Evolutionary conservation across 495 filamentous ascomycete species (phyloP).

Genomic region (Penicillium samsonianum): DNA sequence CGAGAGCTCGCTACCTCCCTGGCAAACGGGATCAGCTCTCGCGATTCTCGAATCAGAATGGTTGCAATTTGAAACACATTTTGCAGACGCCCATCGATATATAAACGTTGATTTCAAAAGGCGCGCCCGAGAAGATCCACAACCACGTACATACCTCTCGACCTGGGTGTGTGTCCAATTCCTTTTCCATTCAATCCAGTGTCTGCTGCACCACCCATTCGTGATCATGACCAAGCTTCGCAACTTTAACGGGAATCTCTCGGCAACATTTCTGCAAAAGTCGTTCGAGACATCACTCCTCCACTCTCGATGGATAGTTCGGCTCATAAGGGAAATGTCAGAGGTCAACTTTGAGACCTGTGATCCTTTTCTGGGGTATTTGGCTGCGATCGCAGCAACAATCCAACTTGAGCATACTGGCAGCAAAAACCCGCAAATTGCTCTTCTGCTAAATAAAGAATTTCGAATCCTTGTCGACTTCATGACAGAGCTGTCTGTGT

Average conservation of each 20-base stretch:
- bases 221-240: constrained; percentile 36
- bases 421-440: constrained; percentile 30
- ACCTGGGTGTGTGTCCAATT: constrained; percentile 36
- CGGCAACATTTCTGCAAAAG: constrained; percentile 35
- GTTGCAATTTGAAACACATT: constrained; percentile 36
- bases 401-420: constrained; percentile 34
- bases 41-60: constrained; percentile 34
- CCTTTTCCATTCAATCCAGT: constrained; percentile 33
- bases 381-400: constrained; percentile 34
- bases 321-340: constrained; percentile 31
- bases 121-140: constrained; percentile 28
- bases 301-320: constrained; percentile 34
- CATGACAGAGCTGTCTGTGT: constrained; percentile 23
- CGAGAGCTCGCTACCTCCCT: constrained; percentile 24
- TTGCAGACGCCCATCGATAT: constrained; percentile 32
- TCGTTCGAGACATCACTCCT: constrained; percentile 35
- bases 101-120: constrained; percentile 31
- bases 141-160: constrained; percentile 25
- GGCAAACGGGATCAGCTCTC: constrained; percentile 32
- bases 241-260: constrained; percentile 29
- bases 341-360: constrained; percentile 22
- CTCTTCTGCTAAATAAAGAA: constrained; percentile 27
- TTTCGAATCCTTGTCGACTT: constrained; percentile 30
- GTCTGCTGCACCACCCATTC: constrained; percentile 33
- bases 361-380: constrained; percentile 34